A percentile compares a stretch with the other conserved stretches of the same genome.
Conservation (phyloP, 805 yeast species). For the Ogataea pini region DNA sequence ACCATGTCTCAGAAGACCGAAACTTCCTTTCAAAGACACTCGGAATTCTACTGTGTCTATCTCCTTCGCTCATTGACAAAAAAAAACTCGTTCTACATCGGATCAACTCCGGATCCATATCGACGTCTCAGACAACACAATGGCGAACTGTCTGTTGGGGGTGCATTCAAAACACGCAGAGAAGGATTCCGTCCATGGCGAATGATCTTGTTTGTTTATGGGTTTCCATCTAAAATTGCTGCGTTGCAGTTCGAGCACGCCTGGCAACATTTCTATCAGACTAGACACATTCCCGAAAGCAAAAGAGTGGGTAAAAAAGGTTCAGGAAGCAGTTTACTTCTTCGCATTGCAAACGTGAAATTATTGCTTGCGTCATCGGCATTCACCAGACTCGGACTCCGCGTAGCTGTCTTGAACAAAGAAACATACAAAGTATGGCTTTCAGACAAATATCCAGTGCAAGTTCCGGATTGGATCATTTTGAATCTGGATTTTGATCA, state of each 20-base stretch:
- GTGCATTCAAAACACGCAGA: slow-evolving; percentile 67
- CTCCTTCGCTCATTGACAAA: slow-evolving; percentile 60
- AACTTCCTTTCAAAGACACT: slow-evolving; percentile 1
- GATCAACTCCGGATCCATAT: slow-evolving; percentile 78
- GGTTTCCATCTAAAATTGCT: slow-evolving; percentile 66
- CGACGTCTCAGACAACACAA: slow-evolving; percentile 75
- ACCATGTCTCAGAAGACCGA: slow-evolving; percentile 1
- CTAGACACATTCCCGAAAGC: slow-evolving; percentile 54
- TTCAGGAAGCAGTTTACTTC: slow-evolving; percentile 44
- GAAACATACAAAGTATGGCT: slow-evolving; percentile 38
- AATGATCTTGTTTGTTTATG: slow-evolving; percentile 61
- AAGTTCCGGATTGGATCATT: slow-evolving; percentile 24
- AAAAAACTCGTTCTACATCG: slow-evolving; percentile 66
- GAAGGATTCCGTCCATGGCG: slow-evolving; percentile 72
- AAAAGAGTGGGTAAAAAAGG: slow-evolving; percentile 40
- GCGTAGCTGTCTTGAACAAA: slow-evolving; percentile 46
- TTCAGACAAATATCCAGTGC: slow-evolving; percentile 34
- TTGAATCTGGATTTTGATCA: slow-evolving; percentile 17
- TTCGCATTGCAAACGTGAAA: slow-evolving; percentile 49
- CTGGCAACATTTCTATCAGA: slow-evolving; percentile 70
- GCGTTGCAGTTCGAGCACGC: slow-evolving; percentile 87
- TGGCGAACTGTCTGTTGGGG: slow-evolving; percentile 62
- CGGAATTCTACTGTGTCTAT: slow-evolving; percentile 66
- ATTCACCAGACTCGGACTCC: slow-evolving; percentile 47
- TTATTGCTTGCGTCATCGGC: slow-evolving; percentile 43